Base-by-base conservation (phyloP, 1,284 basidiomycete genomes). In the Cerioporus squamosus region DNA sequence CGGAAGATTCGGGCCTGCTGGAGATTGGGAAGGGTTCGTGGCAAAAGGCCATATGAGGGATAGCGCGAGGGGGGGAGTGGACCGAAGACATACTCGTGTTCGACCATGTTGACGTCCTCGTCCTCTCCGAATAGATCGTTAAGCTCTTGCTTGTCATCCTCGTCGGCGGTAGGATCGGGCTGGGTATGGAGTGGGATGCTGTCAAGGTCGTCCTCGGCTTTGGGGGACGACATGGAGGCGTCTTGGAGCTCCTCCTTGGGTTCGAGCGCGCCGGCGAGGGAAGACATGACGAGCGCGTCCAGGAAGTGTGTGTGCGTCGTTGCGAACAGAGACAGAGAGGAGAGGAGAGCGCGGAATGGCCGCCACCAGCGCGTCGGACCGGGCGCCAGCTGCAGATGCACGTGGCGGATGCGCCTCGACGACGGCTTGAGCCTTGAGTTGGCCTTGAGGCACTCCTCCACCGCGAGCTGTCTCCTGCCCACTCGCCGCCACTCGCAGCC, bases 81-180 rank as follows among this genome's bases (percentile, higher is more conserved):
- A 24, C n/a, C n/a, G 15, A 39, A 12, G 49, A 53, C 66, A 26
- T 55, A 73, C 70, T 68, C 69, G 60, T 71, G 69, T 66, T 80
- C 81, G 39, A 77, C 75, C 57, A 81, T 82, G 54, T 84, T 81
- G 8, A 81, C 79, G 36, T 84, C 85, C 39, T 82, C 79, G 46
- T 91, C 90, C 63, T 88, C 87, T 38, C 90, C 90, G 71, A 93
- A 93, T 51, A 93, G 80, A 71, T 93, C 91, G 59, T 85, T 82
- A 83, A 90, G 89, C 57, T 82, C 86, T 65, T 87, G 84, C 62
- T 90, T 86, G 49, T 77, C 45, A 40, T 57, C 57, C 14, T 53
- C 44, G 40, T 51, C 47, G 22, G 46, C 24, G 17, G 36, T 31
- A 10, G 5, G n/a, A n/a, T 61, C 57, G 10, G 17, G 20, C 47